Conservation (phyloP, 768 basidiomycete species). For the Boletus sp. region DNA sequence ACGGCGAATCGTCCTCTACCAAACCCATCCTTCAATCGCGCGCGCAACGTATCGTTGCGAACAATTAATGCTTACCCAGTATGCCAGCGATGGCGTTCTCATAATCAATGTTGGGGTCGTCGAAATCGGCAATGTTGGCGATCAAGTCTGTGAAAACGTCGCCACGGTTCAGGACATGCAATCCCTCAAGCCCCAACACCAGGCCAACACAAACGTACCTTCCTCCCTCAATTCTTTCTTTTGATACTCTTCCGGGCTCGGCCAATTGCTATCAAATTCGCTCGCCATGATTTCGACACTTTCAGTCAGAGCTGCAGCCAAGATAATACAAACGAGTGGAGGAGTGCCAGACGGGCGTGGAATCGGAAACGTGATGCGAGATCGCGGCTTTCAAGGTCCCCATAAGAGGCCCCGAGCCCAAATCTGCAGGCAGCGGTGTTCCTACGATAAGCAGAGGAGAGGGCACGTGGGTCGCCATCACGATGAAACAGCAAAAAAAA, state of each 20-base stretch:
- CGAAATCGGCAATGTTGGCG: conserved; percentile 22
- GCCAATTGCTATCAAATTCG: neutral
- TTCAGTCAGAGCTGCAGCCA: neutral
- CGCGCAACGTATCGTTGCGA: neutral
- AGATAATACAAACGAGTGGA: neutral
- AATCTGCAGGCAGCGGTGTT: neutral
- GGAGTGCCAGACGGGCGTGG: neutral
- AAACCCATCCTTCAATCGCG: conserved; percentile 11
- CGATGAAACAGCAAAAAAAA: neutral
- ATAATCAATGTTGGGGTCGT: conserved; percentile 38
- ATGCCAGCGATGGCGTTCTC: conserved; percentile 12
- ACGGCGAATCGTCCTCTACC: conserved; percentile 74
- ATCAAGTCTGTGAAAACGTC: conserved; percentile 1
- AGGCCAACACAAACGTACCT: conserved; percentile 2
- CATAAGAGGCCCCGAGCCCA: neutral
- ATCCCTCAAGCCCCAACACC: too few relatives aligned
- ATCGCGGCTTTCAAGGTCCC: neutral
- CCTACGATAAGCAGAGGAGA: conserved; percentile 2
- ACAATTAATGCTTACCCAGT: conserved; percentile 12
- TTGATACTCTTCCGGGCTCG: conserved; percentile 11
- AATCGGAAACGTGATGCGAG: neutral
- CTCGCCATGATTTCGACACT: conserved; percentile 13
- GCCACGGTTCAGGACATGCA: too few relatives aligned
- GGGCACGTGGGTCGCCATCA: neutral
- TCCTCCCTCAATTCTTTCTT: conserved; percentile 8